Evolutionary conservation across 805 yeast species (phyloP), one percentile per base, ranked within the genome.

Genomic region (Spathaspora arborariae): DNA sequence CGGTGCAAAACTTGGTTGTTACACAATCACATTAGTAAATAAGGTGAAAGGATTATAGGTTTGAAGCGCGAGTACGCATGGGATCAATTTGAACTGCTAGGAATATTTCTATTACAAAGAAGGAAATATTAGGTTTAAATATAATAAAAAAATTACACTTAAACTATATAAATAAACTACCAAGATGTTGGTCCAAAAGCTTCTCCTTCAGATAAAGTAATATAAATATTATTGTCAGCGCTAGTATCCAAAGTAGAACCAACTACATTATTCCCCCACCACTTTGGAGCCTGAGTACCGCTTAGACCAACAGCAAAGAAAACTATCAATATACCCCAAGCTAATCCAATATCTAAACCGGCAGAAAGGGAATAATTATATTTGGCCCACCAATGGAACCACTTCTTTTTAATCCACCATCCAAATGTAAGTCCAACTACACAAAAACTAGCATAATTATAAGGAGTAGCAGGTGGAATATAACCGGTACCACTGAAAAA

Each of bases 381-480:
- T 60, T 72, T 72, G 51, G 68, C 52, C 67, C 70, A 68, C 73
- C 74, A 71, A 54, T 70, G 73, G 63, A 68, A 67, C 60, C 61
- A 72, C 51, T 57, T 65, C 49, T 57, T 65, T 62, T 70, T 71
- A 47, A 72, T 54, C 51, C 58, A 69, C 60, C 64, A 69, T 30
- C 71, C 68, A 50, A 71, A 70, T 24, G 49, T 5, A 37, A 58
- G 50, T 11, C 64, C 62, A 38, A 55, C 58, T 21, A 55, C 51
- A 51, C 81, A 76, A 67, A 76, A 83, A 6, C 80, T 63, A 26
- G 78, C 74, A 62, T 81, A 82, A 60, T 81, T 82, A 61, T 82
- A 83, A 21, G 86, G 81, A 4, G 89, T 82, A 34, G 87, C 84
- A 37, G 92, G 91, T 13, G 92, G 91, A 55, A 84, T 79, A 53